phyloP scores from a whole-genome alignment of 352 stramenopile species.

The Pythium apleroticum region DNA sequence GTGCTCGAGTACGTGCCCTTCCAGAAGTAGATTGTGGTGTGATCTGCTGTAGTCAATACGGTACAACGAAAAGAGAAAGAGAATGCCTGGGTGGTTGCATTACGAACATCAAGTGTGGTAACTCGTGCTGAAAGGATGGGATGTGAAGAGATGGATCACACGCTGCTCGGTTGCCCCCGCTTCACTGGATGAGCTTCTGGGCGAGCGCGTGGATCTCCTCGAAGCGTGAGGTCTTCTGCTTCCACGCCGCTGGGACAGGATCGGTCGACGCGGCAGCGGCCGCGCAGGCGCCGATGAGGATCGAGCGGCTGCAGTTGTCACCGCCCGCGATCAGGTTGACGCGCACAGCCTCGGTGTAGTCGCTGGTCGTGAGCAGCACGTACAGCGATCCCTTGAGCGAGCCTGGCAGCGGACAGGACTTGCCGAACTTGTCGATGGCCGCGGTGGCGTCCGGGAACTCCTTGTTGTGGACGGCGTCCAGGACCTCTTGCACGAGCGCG shows the following conservation, averaged over 20 bases:
- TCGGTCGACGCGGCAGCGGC: slow-evolving; percentile 33
- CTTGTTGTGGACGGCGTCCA: slow-evolving; percentile 45
- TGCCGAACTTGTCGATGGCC: slow-evolving; percentile 53
- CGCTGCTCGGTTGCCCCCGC: no score
- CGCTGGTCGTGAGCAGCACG: slow-evolving; percentile 48
- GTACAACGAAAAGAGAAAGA: background rate
- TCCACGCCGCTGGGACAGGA: slow-evolving; percentile 44
- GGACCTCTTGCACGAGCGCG: slow-evolving; percentile 38
- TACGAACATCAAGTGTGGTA: background rate
- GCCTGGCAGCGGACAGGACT: slow-evolving; percentile 56
- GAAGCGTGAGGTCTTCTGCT: slow-evolving; percentile 50
- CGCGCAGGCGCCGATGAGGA: slow-evolving; percentile 55
- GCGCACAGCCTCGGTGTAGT: slow-evolving; percentile 48
- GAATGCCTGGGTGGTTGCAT: background rate
- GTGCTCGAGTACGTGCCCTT: slow-evolving; percentile 72
- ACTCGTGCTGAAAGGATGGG: background rate
- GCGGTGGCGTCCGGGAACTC: slow-evolving; percentile 43
- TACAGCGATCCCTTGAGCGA: slow-evolving; percentile 58
- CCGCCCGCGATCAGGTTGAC: slow-evolving; percentile 58
- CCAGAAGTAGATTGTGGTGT: slow-evolving; percentile 24
- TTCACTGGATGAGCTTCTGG: slow-evolving; percentile 39
- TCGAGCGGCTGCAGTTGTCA: slow-evolving; percentile 72
- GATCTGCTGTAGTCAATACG: no score
- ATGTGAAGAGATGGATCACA: background rate
- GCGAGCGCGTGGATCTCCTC: slow-evolving; percentile 36